Conservation (phyloP, 176 grass and related monocot species). For the Leersia perrieri region DNA sequence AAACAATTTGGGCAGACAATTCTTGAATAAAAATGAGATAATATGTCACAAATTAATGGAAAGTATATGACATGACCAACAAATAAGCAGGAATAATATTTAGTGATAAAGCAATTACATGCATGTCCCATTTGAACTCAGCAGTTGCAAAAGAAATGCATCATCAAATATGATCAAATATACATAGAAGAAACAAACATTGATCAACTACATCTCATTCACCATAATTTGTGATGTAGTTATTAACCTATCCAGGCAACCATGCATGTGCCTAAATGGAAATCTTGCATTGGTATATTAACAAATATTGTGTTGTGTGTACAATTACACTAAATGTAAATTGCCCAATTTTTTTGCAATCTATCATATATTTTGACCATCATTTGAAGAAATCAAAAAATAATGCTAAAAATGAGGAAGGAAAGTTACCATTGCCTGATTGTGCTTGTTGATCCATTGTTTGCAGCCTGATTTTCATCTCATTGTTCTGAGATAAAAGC, state of each 20-base stretch:
- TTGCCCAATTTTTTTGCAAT: not conserved
- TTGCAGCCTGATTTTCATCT: constrained; percentile 49
- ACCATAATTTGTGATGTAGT: not conserved
- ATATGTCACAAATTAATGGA: too few relatives aligned
- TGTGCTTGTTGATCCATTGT: constrained; percentile 48
- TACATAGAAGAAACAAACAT: too few relatives aligned
- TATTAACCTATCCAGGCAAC: not conserved
- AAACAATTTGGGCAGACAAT: too few relatives aligned
- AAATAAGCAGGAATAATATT: not conserved
- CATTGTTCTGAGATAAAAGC: constrained; percentile 46
- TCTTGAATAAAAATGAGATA: too few relatives aligned
- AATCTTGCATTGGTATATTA: not conserved
- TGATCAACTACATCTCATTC: not conserved
- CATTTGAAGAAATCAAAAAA: too few relatives aligned
- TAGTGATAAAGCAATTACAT: not conserved
- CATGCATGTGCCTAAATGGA: not conserved
- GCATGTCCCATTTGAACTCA: too few relatives aligned
- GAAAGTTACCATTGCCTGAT: constrained; percentile 37
- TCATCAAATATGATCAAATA: constrained; percentile 15
- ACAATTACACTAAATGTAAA: too few relatives aligned
- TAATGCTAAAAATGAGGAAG: too few relatives aligned
- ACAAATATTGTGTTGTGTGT: not conserved
- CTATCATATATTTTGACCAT: not conserved
- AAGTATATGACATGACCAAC: not conserved
- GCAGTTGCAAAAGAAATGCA: constrained; percentile 1